phyloP scores from a whole-genome alignment of 176 grass and related monocot species.

The Aechmea fasciata region DNA sequence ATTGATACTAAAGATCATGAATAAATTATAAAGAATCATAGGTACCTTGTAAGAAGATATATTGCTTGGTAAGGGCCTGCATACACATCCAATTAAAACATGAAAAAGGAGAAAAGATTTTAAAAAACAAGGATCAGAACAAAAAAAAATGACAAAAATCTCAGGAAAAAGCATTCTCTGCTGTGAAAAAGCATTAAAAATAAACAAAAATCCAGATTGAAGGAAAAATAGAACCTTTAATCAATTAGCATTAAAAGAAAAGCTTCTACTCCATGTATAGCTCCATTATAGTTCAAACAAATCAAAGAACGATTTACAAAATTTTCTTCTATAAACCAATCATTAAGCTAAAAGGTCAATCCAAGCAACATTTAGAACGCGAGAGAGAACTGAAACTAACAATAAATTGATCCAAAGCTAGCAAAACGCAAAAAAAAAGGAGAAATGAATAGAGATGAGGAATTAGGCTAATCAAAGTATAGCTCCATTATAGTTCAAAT shows the following conservation, averaged over 20 bases:
- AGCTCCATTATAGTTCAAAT: too few species aligned
- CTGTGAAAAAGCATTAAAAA: too few species aligned
- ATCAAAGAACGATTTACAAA: too few species aligned
- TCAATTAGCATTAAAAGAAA: too few species aligned
- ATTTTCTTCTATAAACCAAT: too few species aligned
- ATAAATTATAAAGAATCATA: not conserved
- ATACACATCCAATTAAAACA: conserved; percentile 20
- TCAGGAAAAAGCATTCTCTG: not conserved
- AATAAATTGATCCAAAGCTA: not conserved
- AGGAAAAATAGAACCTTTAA: too few species aligned
- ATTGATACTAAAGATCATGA: not conserved
- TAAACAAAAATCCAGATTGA: too few species aligned
- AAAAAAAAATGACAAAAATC: not conserved
- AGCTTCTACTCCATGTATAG: too few species aligned
- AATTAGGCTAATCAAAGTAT: conserved; percentile 9
- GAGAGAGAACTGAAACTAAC: too few species aligned
- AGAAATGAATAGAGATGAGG: not conserved
- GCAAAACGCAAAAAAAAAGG: not conserved
- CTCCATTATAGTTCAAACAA: too few species aligned
- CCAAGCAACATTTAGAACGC: too few species aligned
- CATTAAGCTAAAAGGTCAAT: too few species aligned
- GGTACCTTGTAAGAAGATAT: conserved; percentile 91
- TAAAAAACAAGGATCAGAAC: conserved; percentile 5
- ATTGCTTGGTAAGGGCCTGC: conserved; percentile 74
- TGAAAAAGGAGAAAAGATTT: not conserved